Conservation (phyloP, 495 filamentous ascomycete species). For the Niebla homalea region DNA sequence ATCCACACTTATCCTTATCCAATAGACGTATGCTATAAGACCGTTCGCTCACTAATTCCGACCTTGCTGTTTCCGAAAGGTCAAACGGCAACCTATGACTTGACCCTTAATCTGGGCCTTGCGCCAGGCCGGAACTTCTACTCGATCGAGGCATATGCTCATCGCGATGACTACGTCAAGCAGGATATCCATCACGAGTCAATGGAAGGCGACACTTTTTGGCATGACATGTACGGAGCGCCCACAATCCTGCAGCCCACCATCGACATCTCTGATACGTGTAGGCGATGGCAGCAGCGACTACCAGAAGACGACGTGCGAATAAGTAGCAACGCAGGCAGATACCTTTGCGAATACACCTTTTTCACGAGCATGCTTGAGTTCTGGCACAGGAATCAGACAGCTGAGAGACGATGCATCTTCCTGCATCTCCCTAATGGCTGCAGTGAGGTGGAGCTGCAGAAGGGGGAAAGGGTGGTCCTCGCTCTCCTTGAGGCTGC, state of each 20-base stretch:
- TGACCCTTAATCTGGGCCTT: slow-evolving; percentile 70
- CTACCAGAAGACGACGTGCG: slow-evolving; percentile 41
- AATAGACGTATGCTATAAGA: slow-evolving; percentile 54
- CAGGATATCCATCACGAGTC: slow-evolving; percentile 51
- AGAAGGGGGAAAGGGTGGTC: slow-evolving; percentile 47
- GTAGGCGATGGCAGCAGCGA: slow-evolving; percentile 38
- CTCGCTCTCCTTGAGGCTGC: slow-evolving; percentile 57
- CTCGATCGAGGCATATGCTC: slow-evolving; percentile 54
- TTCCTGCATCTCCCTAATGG: slow-evolving; percentile 72
- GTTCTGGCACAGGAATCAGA: slow-evolving; percentile 13
- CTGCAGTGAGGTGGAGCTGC: slow-evolving; percentile 38
- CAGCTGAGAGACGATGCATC: slow-evolving; percentile 35
- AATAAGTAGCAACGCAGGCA: slow-evolving; percentile 62
- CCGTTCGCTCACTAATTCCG: slow-evolving; percentile 50
- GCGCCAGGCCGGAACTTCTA: slow-evolving; percentile 56
- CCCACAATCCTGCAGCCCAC: slow-evolving; percentile 29
- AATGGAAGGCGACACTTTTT: slow-evolving; percentile 36
- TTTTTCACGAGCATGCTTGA: slow-evolving; percentile 57
- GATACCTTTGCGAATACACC: slow-evolving; percentile 77
- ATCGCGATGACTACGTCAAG: slow-evolving; percentile 61
- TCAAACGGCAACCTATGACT: slow-evolving; percentile 35
- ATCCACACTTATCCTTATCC: slow-evolving; percentile 53
- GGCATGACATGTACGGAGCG: slow-evolving; percentile 31
- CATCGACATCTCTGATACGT: slow-evolving; percentile 40
- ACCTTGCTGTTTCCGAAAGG: slow-evolving; percentile 26